A percentile compares a stretch with the other conserved stretches of the same genome.
phyloP scores from a whole-genome alignment of 306 rosid genomes.

The Medicago truncatula region MtrunA17r5.0-ANR NC_053043.1:51824001-51824500 shows the following conservation, averaged over 20 bases:
- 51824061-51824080: slow-evolving; percentile 54
- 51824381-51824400: slow-evolving; percentile 70
- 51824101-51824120: slow-evolving; percentile 67
- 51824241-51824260: slow-evolving; percentile 70
- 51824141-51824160: slow-evolving; percentile 80
- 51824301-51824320: slow-evolving; percentile 84
- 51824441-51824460: slow-evolving; percentile 65
- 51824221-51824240: slow-evolving; percentile 81
- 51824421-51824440: slow-evolving; percentile 56
- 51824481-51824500: slow-evolving; percentile 47
- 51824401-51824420: slow-evolving; percentile 54
- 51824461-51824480: slow-evolving; percentile 55
- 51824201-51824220: slow-evolving; percentile 51
- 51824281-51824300: slow-evolving; percentile 57
- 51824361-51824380: slow-evolving; percentile 70
- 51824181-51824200: slow-evolving; percentile 67
- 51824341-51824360: slow-evolving; percentile 52
- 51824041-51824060: slow-evolving; percentile 63
- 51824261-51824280: slow-evolving; percentile 52
- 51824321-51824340: slow-evolving; percentile 51
- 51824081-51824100: slow-evolving; percentile 67
- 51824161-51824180: slow-evolving; percentile 71
- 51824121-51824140: slow-evolving; percentile 51
- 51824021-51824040: slow-evolving; percentile 73
- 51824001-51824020: slow-evolving; percentile 77